phyloP scores from a whole-genome alignment of 106 monocot genomes.

The Apostasia ramifera region DNA sequence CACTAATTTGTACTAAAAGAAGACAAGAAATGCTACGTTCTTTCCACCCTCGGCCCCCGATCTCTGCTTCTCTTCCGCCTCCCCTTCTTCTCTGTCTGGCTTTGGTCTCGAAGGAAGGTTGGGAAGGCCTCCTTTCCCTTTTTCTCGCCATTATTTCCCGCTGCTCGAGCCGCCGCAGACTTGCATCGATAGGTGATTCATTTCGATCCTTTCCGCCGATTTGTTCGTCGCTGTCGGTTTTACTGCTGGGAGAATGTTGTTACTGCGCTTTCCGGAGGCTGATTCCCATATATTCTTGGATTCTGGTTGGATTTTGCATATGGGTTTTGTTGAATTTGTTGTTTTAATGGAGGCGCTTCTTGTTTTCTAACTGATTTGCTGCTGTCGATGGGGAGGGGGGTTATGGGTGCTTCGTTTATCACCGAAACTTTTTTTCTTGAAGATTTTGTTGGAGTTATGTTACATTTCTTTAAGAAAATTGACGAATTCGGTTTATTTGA shows the following conservation, averaged over 20 bases:
- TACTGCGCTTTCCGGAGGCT: neutral
- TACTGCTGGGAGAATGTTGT: neutral
- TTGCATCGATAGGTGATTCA: neutral
- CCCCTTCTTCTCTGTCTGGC: neutral
- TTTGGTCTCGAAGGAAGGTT: neutral
- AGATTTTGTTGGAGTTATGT: neutral
- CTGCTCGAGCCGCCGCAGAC: neutral
- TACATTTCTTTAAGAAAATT: no score
- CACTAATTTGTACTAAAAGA: no score
- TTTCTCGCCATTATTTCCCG: neutral
- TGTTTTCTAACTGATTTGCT: neutral
- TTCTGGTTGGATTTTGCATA: neutral
- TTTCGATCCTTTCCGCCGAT: conserved; percentile 1
- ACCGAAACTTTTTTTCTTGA: neutral
- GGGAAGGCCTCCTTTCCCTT: neutral
- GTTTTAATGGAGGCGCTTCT: neutral
- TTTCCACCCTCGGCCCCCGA: neutral
- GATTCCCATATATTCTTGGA: neutral
- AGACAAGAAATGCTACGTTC: no score
- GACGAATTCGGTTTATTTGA: no score
- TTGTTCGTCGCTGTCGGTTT: neutral
- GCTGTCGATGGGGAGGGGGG: neutral
- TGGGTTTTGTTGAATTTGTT: neutral
- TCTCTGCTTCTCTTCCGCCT: neutral
- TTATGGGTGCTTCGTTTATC: neutral